A percentile compares a stretch with the other conserved stretches of the same genome.
phyloP scores from a whole-genome alignment of 2,329 filamentous ascomycete genomes.

The Epichloe baconii region DNA sequence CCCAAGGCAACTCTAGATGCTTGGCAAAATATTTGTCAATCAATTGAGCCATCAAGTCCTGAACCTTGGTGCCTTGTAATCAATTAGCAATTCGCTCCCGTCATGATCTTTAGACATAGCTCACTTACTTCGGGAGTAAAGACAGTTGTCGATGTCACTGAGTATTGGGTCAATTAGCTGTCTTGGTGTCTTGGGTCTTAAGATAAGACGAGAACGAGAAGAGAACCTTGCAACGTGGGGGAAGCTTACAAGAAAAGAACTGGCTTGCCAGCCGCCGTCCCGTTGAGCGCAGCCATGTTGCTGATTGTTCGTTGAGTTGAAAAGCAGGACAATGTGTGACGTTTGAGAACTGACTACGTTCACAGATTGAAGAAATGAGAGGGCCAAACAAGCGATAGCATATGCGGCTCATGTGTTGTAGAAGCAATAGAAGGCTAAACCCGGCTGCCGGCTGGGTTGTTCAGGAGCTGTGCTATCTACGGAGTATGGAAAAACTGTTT shows the following conservation, averaged over 20 bases:
- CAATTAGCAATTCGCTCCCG: constrained; percentile 3
- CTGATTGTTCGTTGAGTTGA: constrained; percentile 9
- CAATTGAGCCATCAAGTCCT: constrained; percentile 75
- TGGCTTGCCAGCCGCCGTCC: constrained; percentile 20
- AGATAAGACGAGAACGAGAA: too few relatives aligned
- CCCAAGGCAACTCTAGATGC: constrained; percentile 59
- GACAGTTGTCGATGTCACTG: constrained; percentile 98
- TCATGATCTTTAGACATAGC: background rate
- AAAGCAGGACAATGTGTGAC: background rate
- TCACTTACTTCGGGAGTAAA: constrained; percentile 70
- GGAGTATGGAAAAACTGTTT: background rate
- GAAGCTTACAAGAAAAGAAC: constrained; percentile 30
- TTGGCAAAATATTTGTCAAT: constrained; percentile 53
- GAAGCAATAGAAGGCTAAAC: background rate
- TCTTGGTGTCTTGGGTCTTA: background rate
- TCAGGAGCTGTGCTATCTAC: too few relatives aligned
- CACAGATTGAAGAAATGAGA: background rate
- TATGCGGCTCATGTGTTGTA: background rate
- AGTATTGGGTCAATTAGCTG: constrained; percentile 12
- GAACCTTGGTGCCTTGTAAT: constrained; percentile 55
- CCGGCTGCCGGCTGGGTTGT: too few relatives aligned
- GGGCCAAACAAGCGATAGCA: background rate
- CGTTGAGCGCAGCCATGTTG: constrained; percentile 20
- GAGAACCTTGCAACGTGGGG: too few relatives aligned
- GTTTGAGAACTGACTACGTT: background rate